These are phyloP conservation scores for Pilobolus umbonatus DNA, from an alignment of 192 early-diverging fungal species.

Conservation along the genomic window DNA sequence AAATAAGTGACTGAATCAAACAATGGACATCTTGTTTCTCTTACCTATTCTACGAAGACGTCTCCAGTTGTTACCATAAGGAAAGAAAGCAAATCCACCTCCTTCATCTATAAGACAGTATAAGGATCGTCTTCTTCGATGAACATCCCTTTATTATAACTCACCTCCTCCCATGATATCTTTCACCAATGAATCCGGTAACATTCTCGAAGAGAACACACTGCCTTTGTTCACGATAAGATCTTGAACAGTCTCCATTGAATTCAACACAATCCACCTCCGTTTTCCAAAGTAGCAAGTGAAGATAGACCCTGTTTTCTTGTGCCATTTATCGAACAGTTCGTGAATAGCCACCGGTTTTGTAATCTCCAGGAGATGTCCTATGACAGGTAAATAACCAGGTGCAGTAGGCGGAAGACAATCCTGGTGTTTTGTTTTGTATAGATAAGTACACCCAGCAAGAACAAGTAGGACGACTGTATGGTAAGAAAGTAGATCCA, in stretches of 20 bases:
- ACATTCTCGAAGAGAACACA: conserved; percentile 35
- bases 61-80: conserved; percentile 30
- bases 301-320: conserved; percentile 28
- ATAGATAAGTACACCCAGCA: background rate
- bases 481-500: too few relatives aligned
- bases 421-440: background rate
- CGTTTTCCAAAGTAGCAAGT: conserved; percentile 26
- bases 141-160: too few relatives aligned
- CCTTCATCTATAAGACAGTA: conserved; percentile 27
- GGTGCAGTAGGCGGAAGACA: conserved; percentile 23
- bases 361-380: conserved; percentile 20
- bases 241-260: conserved; percentile 21
- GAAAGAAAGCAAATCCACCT: conserved; percentile 33
- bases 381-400: conserved; percentile 23
- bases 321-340: conserved; percentile 28
- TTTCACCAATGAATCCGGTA: conserved; percentile 17
- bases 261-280: conserved; percentile 33
- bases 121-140: too few relatives aligned
- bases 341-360: conserved; percentile 9
- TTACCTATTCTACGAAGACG: conserved; percentile 28
- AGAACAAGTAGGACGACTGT: too few relatives aligned
- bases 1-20: background rate
- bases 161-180: conserved; percentile 30
- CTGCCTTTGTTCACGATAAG: conserved; percentile 27
- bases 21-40: background rate